Base-by-base conservation (phyloP, 805 yeast species). In the Ogataea zsoltii region DNA sequence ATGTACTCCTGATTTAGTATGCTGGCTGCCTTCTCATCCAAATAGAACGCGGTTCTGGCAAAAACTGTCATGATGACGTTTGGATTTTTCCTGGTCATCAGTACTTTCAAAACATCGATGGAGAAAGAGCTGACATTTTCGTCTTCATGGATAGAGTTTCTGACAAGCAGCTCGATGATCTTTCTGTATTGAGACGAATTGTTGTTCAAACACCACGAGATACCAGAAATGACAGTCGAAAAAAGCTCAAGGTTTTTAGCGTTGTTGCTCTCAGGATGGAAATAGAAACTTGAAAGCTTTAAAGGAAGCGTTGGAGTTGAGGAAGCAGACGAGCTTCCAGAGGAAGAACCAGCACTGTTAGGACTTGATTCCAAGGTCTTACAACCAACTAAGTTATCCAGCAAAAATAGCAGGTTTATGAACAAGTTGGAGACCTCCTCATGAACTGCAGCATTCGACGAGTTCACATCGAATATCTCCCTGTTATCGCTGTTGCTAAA, bases 41-140 rank as follows among this genome's bases (percentile, higher is more conserved):
- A 79, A 53, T 58, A 82, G 64, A 91, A 88, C 0, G 96, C 88
- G 47, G 80, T 79, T 54, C 86, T 82, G 0, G 96, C 88, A 69
- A 83, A 89, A 18, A 81, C 76, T 1, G 88, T 83, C 33, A 90
- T 76, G 33, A 91, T 69, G 1, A 79, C 75, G 38, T 83, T 79
- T 0, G 96, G 85, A 51, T 85, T 85, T 48, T 76, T 80, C 39
- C 79, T 79, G 1, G 83, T 70, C 1, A 95, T 89, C 18, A 92
- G 62, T 18, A 75, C 72, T 48, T 79, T 83, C 41, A 91, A 66
- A 1, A 96, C 79, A 36, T 69, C 71, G 10, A 80, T 70, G 0
- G 94, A 78, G 26, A 90, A 84, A 14, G 69, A 66, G 1, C 90
- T 74, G 7, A 91, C 80, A n/a, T 74, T 68, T 4, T 65, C 66